Evolutionary conservation across 345 rosid genomes (phyloP).

Genomic region (Aquilaria malaccensis): DNA sequence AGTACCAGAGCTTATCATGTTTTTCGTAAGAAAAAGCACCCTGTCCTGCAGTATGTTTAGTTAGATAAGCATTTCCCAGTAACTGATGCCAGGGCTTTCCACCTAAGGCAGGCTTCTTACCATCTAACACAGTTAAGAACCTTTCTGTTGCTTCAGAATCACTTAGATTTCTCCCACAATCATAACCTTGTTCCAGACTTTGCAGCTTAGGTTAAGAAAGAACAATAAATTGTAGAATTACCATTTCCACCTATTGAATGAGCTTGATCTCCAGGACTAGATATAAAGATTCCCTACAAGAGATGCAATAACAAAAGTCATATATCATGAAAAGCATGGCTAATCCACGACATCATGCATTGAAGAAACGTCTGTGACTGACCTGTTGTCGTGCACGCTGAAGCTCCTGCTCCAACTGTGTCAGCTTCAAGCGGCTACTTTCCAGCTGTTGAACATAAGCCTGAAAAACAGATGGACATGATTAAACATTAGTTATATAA

Average conservation of each 20-base stretch:
- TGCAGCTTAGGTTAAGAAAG: not conserved
- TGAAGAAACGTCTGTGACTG: conserved; percentile 13
- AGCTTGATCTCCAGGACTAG: conserved; percentile 93
- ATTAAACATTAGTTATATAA: too few relatives aligned
- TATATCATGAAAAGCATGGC: not conserved
- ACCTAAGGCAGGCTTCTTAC: not conserved
- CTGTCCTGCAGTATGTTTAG: too few relatives aligned
- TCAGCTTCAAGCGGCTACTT: conserved; percentile 90
- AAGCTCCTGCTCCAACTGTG: conserved; percentile 95
- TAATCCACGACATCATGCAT: not conserved
- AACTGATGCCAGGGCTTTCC: not conserved
- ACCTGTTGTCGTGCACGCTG: conserved; percentile 99
- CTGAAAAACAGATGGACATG: conserved; percentile 17
- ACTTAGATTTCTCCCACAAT: not conserved
- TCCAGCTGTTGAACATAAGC: conserved; percentile 99
- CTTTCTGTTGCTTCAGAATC: not conserved
- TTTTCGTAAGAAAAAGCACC: too few relatives aligned
- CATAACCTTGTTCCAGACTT: not conserved
- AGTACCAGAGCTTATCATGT: too few relatives aligned
- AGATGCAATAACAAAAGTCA: not conserved
- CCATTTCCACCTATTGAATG: conserved; percentile 97
- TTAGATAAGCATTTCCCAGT: not conserved
- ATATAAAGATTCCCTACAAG: conserved; percentile 82
- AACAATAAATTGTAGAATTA: conserved; percentile 17
- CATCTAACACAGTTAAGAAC: not conserved